Conservation (phyloP, 129 eudicot species). For the Pseudognaphalium luteoalbum region DNA sequence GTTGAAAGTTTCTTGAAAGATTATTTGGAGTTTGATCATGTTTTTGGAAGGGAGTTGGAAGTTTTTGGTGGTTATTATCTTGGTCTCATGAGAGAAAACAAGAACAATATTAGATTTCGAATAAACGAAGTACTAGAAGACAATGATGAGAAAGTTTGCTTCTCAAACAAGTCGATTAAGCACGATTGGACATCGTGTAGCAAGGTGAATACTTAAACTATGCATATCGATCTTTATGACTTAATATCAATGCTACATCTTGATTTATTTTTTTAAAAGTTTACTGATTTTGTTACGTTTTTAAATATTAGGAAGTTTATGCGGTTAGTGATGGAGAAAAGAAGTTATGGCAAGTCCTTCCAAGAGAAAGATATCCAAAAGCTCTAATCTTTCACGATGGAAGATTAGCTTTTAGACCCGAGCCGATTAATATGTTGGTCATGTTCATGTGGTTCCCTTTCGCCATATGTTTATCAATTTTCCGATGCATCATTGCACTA, state of each 20-base stretch:
- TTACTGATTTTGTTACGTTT: background rate
- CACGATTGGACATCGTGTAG: constrained; percentile 38
- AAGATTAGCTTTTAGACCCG: constrained; percentile 64
- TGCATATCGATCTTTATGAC: background rate
- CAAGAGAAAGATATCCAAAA: constrained; percentile 57
- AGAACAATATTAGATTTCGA: constrained; percentile 12
- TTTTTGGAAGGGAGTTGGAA: constrained; percentile 56
- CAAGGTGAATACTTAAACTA: constrained; percentile 38
- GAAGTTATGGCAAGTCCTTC: constrained; percentile 40
- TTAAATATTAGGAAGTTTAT: constrained; percentile 49
- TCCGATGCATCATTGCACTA: constrained; percentile 37
- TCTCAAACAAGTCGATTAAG: constrained; percentile 34
- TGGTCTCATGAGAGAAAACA: constrained; percentile 62
- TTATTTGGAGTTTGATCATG: constrained; percentile 60
- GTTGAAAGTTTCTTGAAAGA: constrained; percentile 77
- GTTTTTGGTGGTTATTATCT: constrained; percentile 50
- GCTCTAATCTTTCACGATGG: constrained; percentile 77
- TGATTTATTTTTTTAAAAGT: too few relatives aligned
- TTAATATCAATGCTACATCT: background rate
- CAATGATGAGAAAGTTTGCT: constrained; percentile 20
- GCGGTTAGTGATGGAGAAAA: constrained; percentile 42
- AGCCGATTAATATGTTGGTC: constrained; percentile 40
- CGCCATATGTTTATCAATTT: constrained; percentile 40
- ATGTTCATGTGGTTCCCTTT: constrained; percentile 72
- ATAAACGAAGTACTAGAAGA: constrained; percentile 27